phyloP scores from a whole-genome alignment of 2,329 filamentous ascomycete genomes.

The Fusarium albosuccineum region DNA sequence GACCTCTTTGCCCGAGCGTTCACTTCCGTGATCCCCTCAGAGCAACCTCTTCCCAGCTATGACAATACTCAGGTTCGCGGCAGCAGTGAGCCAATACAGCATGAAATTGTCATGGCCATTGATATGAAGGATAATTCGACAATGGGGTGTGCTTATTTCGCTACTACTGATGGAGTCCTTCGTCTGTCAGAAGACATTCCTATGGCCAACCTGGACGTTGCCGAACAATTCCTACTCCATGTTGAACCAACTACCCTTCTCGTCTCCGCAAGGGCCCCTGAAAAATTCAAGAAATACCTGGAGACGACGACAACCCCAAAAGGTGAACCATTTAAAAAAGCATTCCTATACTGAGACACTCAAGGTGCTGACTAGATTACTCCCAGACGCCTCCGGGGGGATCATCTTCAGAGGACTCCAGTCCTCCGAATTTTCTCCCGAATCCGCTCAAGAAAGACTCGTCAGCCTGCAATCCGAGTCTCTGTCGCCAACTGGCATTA shows the following conservation, averaged over 20 bases:
- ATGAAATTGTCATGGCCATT: conserved; percentile 83
- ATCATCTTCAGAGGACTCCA: conserved; percentile 74
- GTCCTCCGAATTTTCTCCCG: conserved; percentile 78
- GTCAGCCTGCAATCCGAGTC: conserved; percentile 54
- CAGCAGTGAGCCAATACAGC: conserved; percentile 26
- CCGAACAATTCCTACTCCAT: conserved; percentile 71
- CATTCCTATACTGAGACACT: not conserved
- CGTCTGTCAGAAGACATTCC: conserved; percentile 83
- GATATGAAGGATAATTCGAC: conserved; percentile 78
- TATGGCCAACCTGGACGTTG: conserved; percentile 74
- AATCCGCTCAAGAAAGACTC: conserved; percentile 75
- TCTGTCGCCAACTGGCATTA: conserved; percentile 25
- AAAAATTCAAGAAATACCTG: conserved; percentile 51
- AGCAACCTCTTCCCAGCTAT: not conserved
- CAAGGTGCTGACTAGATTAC: conserved; percentile 5
- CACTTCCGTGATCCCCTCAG: not conserved
- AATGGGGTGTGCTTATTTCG: conserved; percentile 88
- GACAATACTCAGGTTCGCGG: conserved; percentile 14
- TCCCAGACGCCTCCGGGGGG: conserved; percentile 11
- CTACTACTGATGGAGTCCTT: conserved; percentile 76
- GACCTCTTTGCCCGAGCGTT: not conserved
- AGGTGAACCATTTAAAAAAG: conserved; percentile 18
- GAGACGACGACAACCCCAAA: conserved; percentile 39
- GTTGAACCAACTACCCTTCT: conserved; percentile 69
- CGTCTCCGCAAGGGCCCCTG: conserved; percentile 62